phyloP scores from a whole-genome alignment of 208 protist genomes.

The Acanthamoeba castellanii region DNA sequence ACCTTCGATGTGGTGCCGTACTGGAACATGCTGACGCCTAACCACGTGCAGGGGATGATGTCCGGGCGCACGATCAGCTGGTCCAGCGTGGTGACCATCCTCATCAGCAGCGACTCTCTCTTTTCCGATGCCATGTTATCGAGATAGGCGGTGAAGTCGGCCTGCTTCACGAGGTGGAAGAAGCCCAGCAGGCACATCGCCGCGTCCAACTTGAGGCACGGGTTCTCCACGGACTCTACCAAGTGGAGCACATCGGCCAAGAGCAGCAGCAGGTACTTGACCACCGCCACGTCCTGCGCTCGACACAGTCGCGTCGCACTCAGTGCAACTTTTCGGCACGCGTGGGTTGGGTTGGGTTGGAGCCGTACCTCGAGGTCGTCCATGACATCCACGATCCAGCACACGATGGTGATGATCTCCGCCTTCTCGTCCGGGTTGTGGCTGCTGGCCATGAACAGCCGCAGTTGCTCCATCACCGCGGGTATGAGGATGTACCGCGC shows the following conservation, averaged over 20 bases:
- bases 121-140: not conserved
- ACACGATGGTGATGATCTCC: not conserved
- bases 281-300: not conserved
- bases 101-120: not conserved
- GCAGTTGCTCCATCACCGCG: slow-evolving; percentile 16
- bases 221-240: not conserved
- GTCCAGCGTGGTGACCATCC: slow-evolving; percentile 29
- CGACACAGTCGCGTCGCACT: too few relatives aligned
- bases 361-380: not conserved
- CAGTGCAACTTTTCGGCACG: too few relatives aligned
- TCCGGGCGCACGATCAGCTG: slow-evolving; percentile 25
- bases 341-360: too few relatives aligned
- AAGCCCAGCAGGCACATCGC: slow-evolving; percentile 74
- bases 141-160: not conserved
- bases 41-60: slow-evolving; percentile 76
- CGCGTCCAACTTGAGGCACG: slow-evolving; percentile 46
- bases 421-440: not conserved
- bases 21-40: slow-evolving; percentile 77
- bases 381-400: slow-evolving; percentile 11
- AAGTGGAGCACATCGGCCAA: not conserved
- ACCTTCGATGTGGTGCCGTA: slow-evolving; percentile 73
- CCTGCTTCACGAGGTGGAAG: slow-evolving; percentile 62
- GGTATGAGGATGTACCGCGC: slow-evolving; percentile 25
- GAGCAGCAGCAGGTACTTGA: not conserved
- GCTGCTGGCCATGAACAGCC: not conserved